Evolutionary conservation across 2,329 filamentous ascomycete species (phyloP), one percentile per base, ranked within the genome.

Genomic region (Xylariaceae sp.): DNA sequence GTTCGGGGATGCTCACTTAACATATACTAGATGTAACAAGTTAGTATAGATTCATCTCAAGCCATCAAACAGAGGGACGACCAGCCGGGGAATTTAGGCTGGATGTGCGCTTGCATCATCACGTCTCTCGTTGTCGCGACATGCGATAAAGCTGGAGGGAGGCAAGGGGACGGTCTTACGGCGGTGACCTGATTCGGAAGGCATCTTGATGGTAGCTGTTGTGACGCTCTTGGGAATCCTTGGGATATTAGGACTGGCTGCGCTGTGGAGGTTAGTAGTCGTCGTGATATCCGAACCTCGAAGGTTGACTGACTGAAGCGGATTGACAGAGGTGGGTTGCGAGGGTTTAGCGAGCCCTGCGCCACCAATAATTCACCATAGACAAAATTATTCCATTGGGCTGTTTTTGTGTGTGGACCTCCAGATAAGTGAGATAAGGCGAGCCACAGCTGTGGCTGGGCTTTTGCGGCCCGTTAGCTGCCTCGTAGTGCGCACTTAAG

Each of bases 131-230:
- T 45, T 34, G 35, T 6, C 44, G 39, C 34, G 47, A 34, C 9
- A 55, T 42, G 56, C 42, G 37, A 45, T 55, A 17, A 39, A 15
- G 56, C 50, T 17, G 8, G 39, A 54, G 4, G 18, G 42, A n/a
- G 13, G n/a, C 10, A n/a, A 35, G 10, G 18, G 53, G 37, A 50
- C 42, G 44, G 49, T 57, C 89, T 89, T 81, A 93, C 89, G 83
- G 88, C 89, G 86, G 87, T 92, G 88, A 81, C 89, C 89, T 77
- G 88, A 83, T 86, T 90, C 88, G 76, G 89, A 88, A 88, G 88
- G 85, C 89, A 94, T 94, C 79, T 85, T 92, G 87, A 80, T 79
- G 55, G 57, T 79, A 76, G 76, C 73, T 78, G 72, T 71, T 74
- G 74, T 73, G 73, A 72, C 73, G 73, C 76, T 77, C 77, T 78